Conservation (phyloP, 2,329 filamentous ascomycete species). For the Diaporthe citriasiana region DNA sequence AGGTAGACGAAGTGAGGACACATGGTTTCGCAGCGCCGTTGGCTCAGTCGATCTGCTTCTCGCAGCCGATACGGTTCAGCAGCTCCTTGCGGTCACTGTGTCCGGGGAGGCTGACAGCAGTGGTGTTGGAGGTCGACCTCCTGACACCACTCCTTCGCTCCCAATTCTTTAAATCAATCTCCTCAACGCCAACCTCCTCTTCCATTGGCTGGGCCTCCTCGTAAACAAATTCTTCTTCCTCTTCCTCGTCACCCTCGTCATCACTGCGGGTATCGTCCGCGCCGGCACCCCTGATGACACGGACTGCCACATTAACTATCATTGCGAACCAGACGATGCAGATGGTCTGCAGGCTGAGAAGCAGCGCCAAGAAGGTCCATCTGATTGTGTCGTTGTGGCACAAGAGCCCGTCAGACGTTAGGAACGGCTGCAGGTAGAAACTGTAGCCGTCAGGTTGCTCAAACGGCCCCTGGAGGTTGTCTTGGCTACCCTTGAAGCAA, state of each 20-base stretch:
- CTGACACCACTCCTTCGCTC: constrained; percentile 69
- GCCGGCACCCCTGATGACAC: constrained; percentile 80
- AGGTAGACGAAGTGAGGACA: not conserved
- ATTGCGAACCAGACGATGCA: constrained; percentile 89
- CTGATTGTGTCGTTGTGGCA: constrained; percentile 85
- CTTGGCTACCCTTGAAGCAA: constrained; percentile 76
- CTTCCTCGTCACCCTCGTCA: constrained; percentile 80
- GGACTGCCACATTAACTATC: constrained; percentile 86
- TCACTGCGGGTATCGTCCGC: constrained; percentile 93
- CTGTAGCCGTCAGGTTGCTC: constrained; percentile 63
- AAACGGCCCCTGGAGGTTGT: constrained; percentile 68
- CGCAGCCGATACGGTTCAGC: constrained; percentile 85
- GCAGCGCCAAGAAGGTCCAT: constrained; percentile 81
- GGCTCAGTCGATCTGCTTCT: constrained; percentile 74
- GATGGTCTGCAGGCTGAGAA: constrained; percentile 84
- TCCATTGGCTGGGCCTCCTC: constrained; percentile 73
- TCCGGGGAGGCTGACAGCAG: constrained; percentile 76
- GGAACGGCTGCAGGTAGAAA: constrained; percentile 81
- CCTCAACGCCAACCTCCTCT: constrained; percentile 82
- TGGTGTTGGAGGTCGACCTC: constrained; percentile 62
- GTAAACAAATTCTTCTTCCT: constrained; percentile 67
- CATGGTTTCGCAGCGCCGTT: not conserved
- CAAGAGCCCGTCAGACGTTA: constrained; percentile 77
- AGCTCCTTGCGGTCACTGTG: constrained; percentile 85
- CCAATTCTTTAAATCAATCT: constrained; percentile 76